Evolutionary conservation across 352 stramenopile species (phyloP).

Genomic region (Phytophthora ohioensis): DNA sequence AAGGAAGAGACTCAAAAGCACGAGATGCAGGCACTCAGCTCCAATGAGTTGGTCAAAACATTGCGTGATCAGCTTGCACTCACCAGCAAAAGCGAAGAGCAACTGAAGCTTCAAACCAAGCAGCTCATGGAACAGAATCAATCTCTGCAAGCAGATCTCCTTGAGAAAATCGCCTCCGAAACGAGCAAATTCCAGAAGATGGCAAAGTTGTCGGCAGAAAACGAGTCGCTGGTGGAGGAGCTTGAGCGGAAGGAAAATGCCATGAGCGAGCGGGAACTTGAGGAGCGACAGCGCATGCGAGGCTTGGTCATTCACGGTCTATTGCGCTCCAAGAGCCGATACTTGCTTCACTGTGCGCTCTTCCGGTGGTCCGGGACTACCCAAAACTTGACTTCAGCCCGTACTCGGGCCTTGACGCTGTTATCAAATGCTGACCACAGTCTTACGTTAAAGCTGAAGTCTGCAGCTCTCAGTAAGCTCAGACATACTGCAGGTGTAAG

Average conservation of each 20-base stretch:
- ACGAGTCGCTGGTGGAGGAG: constrained; percentile 64
- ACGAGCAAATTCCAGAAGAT: constrained; percentile 77
- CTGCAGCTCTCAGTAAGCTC: constrained; percentile 36
- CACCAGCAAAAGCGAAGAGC: constrained; percentile 66
- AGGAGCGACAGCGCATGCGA: constrained; percentile 38
- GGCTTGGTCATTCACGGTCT: constrained; percentile 40
- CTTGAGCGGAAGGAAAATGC: constrained; percentile 53
- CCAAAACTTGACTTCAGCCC: constrained; percentile 22
- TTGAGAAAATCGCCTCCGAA: constrained; percentile 74
- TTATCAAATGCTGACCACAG: constrained; percentile 16
- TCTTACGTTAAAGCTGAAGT: constrained; percentile 31
- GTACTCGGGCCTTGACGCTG: constrained; percentile 29
- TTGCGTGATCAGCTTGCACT: constrained; percentile 62
- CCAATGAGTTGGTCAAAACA: constrained; percentile 62
- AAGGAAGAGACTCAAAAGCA: constrained; percentile 73
- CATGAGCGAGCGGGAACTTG: constrained; percentile 40
- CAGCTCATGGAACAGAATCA: constrained; percentile 80
- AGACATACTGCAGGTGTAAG: constrained; percentile 12
- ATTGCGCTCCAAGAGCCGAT: constrained; percentile 47
- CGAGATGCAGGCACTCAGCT: constrained; percentile 65
- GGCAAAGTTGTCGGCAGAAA: constrained; percentile 66
- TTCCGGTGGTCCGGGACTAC: constrained; percentile 37
- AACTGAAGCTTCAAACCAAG: constrained; percentile 75
- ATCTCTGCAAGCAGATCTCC: constrained; percentile 64
- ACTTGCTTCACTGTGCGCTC: constrained; percentile 33